Evolutionary conservation across 2,329 filamentous ascomycete species (phyloP), one percentile per base, ranked within the genome.

Genomic region (Lasiodiplodia theobromae): DNA sequence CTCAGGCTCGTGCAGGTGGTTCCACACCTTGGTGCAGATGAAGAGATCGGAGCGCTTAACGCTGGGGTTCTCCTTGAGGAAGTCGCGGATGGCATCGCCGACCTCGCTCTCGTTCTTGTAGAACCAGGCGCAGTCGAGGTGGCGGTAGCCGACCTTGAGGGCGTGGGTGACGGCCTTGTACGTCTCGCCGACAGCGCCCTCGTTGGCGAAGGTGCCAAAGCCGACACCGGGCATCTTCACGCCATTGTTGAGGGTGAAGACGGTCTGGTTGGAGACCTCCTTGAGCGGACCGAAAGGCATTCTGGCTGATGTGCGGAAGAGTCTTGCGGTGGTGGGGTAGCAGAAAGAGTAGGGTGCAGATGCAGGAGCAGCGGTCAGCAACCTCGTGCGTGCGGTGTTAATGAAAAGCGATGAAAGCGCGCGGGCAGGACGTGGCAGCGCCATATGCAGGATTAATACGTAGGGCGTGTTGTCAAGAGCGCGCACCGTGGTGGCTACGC

Each of bases 101-200:
- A 93, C 90, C 76, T 91, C 86, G n/a, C 80, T 78, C 76, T 94
- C 91, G 74, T 94, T 94, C 69, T 82, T 85, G 78, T 94, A 94
- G 77, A 87, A 88, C 78, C 90, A 89, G 0, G 91, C 91, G 14
- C 90, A 87, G 79, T 91, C 89, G 69, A 91, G 86, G 74, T 90
- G 88, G 47, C 88, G 84, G 77, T 91, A 91, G 38, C 88, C 88
- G 8, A 79, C 79, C 57, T 85, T 80, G 57, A 91, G 80, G 0
- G 89, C 91, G 63, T 83, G 82, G 6, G 86, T 81, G 71, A 87
- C 88, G 18, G 90, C 89, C 51, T 84, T 75, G 58, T 85, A 83
- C 70, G 84, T 82, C 65, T 86, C 78, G 69, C 84, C 78, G 16
- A 83, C 83, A n/a, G 88, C 86, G 68, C 88, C 89, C 80, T 92